Evolutionary conservation across 1,284 basidiomycete genomes (phyloP).

Genomic region (Coniferiporia weirii): DNA sequence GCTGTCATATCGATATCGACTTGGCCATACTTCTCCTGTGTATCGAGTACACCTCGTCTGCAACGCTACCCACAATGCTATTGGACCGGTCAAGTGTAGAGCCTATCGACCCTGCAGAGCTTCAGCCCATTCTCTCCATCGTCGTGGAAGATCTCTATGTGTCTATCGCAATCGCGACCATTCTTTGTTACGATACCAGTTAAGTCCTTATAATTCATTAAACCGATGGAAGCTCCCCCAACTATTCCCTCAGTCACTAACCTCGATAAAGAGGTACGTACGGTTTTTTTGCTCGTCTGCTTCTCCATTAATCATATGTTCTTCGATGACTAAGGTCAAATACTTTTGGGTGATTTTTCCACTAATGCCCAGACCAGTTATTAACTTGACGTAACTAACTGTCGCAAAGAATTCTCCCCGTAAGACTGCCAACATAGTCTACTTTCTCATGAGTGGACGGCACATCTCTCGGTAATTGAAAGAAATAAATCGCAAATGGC

Average conservation of each 20-base stretch:
- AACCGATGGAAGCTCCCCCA: not conserved
- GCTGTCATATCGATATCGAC: too few species aligned
- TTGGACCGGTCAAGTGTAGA: conserved; percentile 6
- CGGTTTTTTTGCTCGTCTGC: not conserved
- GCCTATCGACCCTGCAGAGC: not conserved
- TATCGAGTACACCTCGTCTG: too few species aligned
- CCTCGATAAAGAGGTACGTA: conserved; percentile 1
- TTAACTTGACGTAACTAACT: too few species aligned
- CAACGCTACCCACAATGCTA: too few species aligned
- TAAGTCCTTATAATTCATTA: not conserved
- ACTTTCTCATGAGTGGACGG: not conserved
- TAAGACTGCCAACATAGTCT: not conserved
- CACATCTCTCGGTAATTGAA: too few species aligned
- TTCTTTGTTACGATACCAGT: conserved; percentile 4
- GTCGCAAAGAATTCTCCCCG: not conserved
- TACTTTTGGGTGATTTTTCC: not conserved
- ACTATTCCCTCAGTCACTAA: not conserved
- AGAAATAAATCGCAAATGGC: too few species aligned
- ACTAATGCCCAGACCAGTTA: too few species aligned
- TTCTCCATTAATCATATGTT: not conserved
- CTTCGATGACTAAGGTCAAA: not conserved
- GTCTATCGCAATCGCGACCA: not conserved
- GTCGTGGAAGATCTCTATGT: not conserved
- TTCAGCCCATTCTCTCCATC: not conserved
- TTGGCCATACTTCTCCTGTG: too few species aligned